Evolutionary conservation across 1,284 basidiomycete genomes (phyloP).

Genomic region (Puccinia triticina): DNA sequence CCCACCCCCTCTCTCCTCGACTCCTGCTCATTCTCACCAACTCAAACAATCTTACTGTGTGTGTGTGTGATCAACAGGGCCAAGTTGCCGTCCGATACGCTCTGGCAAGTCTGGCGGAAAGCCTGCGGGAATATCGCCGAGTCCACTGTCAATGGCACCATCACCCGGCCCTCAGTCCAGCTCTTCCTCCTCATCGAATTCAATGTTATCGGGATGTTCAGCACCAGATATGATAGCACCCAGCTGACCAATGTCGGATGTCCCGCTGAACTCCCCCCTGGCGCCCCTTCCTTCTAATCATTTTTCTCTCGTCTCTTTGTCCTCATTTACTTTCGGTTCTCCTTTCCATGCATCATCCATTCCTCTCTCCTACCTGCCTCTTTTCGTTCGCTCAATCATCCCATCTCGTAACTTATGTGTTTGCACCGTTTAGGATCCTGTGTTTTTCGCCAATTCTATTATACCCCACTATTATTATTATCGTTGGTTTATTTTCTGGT

Average conservation of each 20-base stretch:
- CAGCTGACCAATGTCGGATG: conserved; percentile 38
- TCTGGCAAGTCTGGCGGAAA: conserved; percentile 32
- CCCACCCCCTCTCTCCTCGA: background rate
- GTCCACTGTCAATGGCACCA: conserved; percentile 33
- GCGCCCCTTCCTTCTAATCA: conserved; percentile 12
- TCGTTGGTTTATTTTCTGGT: too few species aligned
- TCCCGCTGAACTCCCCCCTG: conserved; percentile 41
- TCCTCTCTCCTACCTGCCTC: background rate
- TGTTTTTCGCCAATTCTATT: too few species aligned
- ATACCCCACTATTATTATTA: too few species aligned
- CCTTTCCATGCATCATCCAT: background rate
- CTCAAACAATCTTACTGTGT: too few species aligned
- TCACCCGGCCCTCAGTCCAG: conserved; percentile 29
- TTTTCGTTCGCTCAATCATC: background rate
- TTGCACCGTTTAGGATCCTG: too few species aligned
- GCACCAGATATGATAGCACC: conserved; percentile 13
- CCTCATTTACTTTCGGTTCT: background rate
- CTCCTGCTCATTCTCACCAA: background rate
- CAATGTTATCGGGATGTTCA: conserved; percentile 17
- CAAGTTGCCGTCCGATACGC: conserved; percentile 6
- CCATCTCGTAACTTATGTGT: too few species aligned
- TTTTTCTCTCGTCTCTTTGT: background rate
- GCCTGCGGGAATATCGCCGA: conserved; percentile 32
- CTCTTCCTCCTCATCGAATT: conserved; percentile 19
- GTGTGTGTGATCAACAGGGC: background rate